Evolutionary conservation across 352 stramenopile genomes (phyloP).

Genomic region (Pythium sp.): DNA sequence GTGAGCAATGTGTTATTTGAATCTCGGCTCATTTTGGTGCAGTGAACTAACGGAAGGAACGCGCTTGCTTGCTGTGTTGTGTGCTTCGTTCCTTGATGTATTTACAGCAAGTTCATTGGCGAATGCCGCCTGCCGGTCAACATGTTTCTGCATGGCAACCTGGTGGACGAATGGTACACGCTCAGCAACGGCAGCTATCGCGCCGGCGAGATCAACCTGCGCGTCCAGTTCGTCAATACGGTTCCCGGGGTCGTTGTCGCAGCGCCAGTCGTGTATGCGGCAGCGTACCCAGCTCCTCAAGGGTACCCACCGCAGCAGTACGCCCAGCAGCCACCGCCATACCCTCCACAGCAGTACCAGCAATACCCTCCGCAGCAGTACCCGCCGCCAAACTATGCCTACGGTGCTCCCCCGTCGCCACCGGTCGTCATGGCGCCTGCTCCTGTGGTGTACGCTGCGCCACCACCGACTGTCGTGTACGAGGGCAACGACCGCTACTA

Average conservation of each 20-base stretch:
- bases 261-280: background rate
- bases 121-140: constrained; percentile 66
- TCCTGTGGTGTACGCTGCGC: constrained; percentile 21
- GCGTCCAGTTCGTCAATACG: constrained; percentile 52
- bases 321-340: constrained; percentile 16
- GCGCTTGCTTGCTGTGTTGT: background rate
- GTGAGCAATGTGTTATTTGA: background rate
- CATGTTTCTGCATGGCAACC: constrained; percentile 63
- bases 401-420: constrained; percentile 19
- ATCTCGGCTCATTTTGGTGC: background rate
- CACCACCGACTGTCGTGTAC: constrained; percentile 18
- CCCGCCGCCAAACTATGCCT: constrained; percentile 20
- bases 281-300: constrained; percentile 11
- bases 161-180: constrained; percentile 81
- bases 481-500: constrained; percentile 36
- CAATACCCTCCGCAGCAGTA: constrained; percentile 17
- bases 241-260: background rate
- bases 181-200: constrained; percentile 60
- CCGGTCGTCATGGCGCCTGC: constrained; percentile 14
- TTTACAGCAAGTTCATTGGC: constrained; percentile 62
- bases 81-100: background rate
- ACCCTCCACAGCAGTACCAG: constrained; percentile 9
- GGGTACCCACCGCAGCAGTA: constrained; percentile 2
- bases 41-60: background rate
- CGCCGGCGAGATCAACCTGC: constrained; percentile 80